Evolutionary conservation across 1,139 yeast species (phyloP), one percentile per base, ranked within the genome.

Genomic region (Scheffersomyces lignicola): DNA sequence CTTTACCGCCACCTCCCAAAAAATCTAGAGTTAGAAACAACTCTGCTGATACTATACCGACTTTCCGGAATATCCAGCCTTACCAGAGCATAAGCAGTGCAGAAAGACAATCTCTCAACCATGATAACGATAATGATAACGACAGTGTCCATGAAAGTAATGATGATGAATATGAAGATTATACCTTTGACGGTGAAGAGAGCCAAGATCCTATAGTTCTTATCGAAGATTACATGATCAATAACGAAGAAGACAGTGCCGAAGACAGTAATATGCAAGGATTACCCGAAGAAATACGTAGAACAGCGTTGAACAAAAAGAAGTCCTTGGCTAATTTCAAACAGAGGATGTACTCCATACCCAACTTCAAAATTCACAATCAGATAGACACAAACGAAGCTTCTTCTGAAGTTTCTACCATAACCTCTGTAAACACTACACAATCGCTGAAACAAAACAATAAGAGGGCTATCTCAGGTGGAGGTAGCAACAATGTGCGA

Each of bases 1-100:
- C 88, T 5, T 52, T 78, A 24, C 78, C 83, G 3, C 83, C 83
- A 14, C 85, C 83, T 2, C 62, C 65, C 20, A 58, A 48, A 35
- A 33, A 41, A 15, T 10, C 14, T 5, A 8, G 15, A 28, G 10
- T n/a, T 12, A 34, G 22, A 13, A 20, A 13, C 16, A 32, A 31
- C 18, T 37, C 30, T 13, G 4, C 23, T 22, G 18, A 15, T 18
- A 15, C 38, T 11, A 24, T 21, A 27, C 23, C 29, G 29, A 33
- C 29, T 4, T 23, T 7, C 13, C 15, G 7, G 14, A 18, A 15
- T 8, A 13, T 14, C 17, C 32, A 15, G 7, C 28, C 15, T 14
- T 16, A n/a, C 15, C 9, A 28, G 14, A 18, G 23, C 18, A 17
- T 15, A 8, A 27, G 22, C n/a, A n/a, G n/a, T n/a, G n/a, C 23